Percentiles rank a stretch among this genome's conserved stretches.
Evolutionary conservation across 2,329 filamentous ascomycete species (phyloP).

Genomic region (Trichoderma breve): DNA sequence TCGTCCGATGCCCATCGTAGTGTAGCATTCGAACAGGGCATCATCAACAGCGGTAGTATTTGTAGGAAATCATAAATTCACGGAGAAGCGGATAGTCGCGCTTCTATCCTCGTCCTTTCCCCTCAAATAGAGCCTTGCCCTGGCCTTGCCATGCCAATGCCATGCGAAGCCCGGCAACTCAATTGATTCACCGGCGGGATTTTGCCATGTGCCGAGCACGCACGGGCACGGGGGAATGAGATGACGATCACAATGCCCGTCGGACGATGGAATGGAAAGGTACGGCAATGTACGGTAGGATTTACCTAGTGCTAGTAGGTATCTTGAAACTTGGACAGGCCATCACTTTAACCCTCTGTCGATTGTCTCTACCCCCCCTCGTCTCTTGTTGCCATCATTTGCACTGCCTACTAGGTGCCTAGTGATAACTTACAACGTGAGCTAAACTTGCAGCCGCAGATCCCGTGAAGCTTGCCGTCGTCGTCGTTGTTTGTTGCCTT

Average conservation of each 20-base stretch:
- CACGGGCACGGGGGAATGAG: background rate
- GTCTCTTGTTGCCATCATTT: background rate
- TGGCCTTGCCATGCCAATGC: background rate
- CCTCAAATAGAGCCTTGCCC: background rate
- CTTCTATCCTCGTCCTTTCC: background rate
- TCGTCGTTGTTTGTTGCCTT: background rate
- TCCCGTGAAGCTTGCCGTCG: background rate
- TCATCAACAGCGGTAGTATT: background rate
- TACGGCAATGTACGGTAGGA: background rate
- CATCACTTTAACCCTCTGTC: background rate
- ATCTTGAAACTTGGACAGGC: background rate
- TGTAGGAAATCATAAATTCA: background rate
- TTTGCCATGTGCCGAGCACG: background rate
- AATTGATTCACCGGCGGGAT: background rate
- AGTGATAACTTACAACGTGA: no score
- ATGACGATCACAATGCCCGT: background rate
- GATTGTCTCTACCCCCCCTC: background rate
- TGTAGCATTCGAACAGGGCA: background rate
- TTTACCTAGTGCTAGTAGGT: background rate
- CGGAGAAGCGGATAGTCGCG: background rate
- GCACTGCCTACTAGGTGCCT: background rate
- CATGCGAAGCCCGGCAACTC: conserved; percentile 6
- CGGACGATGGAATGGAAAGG: background rate
- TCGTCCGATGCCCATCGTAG: background rate
- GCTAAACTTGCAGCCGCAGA: background rate